Evolutionary conservation across 2,329 filamentous ascomycete genomes (phyloP).

Genomic region (Thermomyces lanuginosus): DNA sequence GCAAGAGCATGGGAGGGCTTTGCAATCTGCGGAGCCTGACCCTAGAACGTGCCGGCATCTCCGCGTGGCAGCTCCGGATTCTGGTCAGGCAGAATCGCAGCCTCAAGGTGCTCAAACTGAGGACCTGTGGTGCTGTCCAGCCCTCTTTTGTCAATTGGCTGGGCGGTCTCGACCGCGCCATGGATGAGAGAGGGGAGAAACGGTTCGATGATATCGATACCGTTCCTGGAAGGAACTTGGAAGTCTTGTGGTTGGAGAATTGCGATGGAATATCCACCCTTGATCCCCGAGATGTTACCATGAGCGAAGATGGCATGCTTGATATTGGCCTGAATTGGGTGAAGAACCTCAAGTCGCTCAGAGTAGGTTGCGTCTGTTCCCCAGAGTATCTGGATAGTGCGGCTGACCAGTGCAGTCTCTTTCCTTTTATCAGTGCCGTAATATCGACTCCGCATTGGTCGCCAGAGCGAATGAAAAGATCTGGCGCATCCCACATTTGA

Average conservation of each 20-base stretch:
- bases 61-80: slow-evolving; percentile 17
- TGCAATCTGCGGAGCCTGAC: slow-evolving; percentile 14
- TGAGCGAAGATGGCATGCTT: slow-evolving; percentile 1
- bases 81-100: slow-evolving; percentile 16
- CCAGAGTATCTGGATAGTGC: background rate
- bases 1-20: slow-evolving; percentile 9
- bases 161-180: slow-evolving; percentile 10
- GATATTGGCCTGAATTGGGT: slow-evolving; percentile 16
- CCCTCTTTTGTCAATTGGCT: slow-evolving; percentile 21
- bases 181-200: slow-evolving; percentile 6
- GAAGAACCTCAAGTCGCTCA: slow-evolving; percentile 9
- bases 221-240: slow-evolving; percentile 11
- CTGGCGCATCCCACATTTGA: slow-evolving; percentile 15
- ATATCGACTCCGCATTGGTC: slow-evolving; percentile 10
- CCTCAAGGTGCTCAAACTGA: slow-evolving; percentile 15
- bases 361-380: slow-evolving; percentile 10
- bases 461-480: slow-evolving; percentile 12
- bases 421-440: slow-evolving; percentile 13
- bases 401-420: slow-evolving; percentile 11
- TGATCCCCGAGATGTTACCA: slow-evolving; percentile 5
- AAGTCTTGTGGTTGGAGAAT: slow-evolving; percentile 15
- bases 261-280: slow-evolving; percentile 10
- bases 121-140: slow-evolving; percentile 18
- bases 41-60: slow-evolving; percentile 20
- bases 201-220: slow-evolving; percentile 1